Percentiles rank a stretch among this genome's conserved stretches.
Evolutionary conservation across 768 basidiomycete species (phyloP).

Genomic region (Russula dissimulans): DNA sequence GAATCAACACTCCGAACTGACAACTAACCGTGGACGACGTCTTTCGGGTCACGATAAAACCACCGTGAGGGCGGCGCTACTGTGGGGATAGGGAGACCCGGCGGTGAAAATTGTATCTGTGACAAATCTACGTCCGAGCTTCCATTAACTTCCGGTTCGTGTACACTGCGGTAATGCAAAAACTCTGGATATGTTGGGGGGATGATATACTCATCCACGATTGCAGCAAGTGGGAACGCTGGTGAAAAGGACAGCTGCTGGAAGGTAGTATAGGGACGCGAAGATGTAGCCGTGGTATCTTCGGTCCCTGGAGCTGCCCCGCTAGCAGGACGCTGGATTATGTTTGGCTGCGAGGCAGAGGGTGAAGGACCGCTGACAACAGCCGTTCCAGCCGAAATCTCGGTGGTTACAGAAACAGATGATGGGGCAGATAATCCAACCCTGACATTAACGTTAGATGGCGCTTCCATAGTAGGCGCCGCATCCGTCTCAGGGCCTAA

Average conservation of each 20-base stretch:
- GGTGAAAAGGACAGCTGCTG: conserved; percentile 84
- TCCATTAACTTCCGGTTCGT: conserved; percentile 49
- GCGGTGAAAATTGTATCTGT: conserved; percentile 65
- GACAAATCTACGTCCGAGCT: conserved; percentile 38
- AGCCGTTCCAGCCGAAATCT: conserved; percentile 33
- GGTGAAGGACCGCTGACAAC: conserved; percentile 10
- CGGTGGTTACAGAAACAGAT: conserved; percentile 31
- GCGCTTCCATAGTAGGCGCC: conserved; percentile 40
- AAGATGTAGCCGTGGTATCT: conserved; percentile 51
- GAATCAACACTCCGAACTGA: not conserved
- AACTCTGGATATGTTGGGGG: conserved; percentile 83
- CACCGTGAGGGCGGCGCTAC: conserved; percentile 62
- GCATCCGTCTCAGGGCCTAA: conserved; percentile 35
- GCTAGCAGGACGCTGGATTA: conserved; percentile 22
- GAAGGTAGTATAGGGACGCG: conserved; percentile 84
- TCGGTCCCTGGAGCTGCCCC: conserved; percentile 36
- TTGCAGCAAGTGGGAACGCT: conserved; percentile 76
- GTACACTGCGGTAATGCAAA: conserved; percentile 53
- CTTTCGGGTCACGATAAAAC: conserved; percentile 81
- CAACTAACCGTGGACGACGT: conserved; percentile 61
- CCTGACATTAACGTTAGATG: conserved; percentile 25
- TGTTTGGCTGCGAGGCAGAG: conserved; percentile 20
- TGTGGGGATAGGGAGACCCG: conserved; percentile 66
- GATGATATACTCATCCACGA: conserved; percentile 86
- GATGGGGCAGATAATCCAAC: conserved; percentile 57